These are phyloP conservation scores for Salix purpurea DNA, from an alignment of 345 rosid species.

Conservation along the genomic window DNA sequence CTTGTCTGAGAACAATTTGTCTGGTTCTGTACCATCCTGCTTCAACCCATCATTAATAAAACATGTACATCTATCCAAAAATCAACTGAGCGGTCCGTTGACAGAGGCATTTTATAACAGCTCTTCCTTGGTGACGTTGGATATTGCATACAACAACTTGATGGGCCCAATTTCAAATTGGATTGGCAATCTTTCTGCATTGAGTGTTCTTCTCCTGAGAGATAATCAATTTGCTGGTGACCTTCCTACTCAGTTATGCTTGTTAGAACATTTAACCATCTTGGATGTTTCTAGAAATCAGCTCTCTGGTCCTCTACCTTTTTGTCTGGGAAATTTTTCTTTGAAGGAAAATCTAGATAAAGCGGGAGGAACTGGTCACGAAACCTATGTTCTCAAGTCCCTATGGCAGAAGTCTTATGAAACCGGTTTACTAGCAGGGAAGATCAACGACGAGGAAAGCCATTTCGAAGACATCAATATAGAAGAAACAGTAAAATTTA, in stretches of 20 bases:
- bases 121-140: not conserved
- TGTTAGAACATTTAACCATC: not conserved
- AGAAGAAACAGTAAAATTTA: no score
- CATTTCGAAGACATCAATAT: no score
- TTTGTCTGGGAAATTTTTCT: no score
- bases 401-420: no score
- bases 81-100: not conserved
- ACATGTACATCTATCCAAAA: conserved; percentile 4
- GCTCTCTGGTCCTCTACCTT: not conserved
- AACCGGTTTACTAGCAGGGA: no score
- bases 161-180: conserved; percentile 13
- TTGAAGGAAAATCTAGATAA: no score
- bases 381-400: no score
- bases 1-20: not conserved
- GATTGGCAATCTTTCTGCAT: not conserved
- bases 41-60: not conserved
- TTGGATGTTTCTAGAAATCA: conserved; percentile 18
- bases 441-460: no score
- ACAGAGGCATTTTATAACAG: not conserved
- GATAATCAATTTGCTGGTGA: conserved; percentile 12
- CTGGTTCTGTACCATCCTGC: not conserved
- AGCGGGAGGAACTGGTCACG: no score
- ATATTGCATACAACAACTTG: conserved; percentile 13
- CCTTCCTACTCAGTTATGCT: conserved; percentile 11
- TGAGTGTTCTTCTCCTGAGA: conserved; percentile 20